Evolutionary conservation across 495 filamentous ascomycete species (phyloP), one percentile per base, ranked within the genome.

Genomic region (Cercophora sp.): DNA sequence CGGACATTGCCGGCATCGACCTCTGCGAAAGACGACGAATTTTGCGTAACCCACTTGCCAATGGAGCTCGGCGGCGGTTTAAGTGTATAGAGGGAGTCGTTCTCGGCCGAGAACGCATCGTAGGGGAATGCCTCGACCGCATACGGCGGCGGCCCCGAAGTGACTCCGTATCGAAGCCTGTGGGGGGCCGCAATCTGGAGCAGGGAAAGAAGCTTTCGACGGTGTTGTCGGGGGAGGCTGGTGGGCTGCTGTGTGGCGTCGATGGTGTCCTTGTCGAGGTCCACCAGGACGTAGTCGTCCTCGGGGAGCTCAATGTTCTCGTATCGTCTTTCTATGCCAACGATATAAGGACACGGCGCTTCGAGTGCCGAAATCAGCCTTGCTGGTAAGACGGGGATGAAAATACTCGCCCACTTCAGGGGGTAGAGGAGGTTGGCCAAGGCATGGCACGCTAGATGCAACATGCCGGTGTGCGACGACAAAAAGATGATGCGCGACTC

Each of bases 401-500:
- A 87, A 35, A 97, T 89, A 57, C 90, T 91, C 15, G 86, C 78
- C 92, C 93, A 98, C 40, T 87, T 85, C 41, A 96, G 70, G 1
- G 93, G 93, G 67, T 95, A 98, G 31, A 98, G 70, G 20, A 98
- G 74, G 67, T 85, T 89, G 6, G 83, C 80, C 52, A 98, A 61
- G 19, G 93, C 90, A 54, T 87, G 82, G 58, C 85, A 91, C 2
- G 89, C 91, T 16, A 97, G 83, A 62, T 96, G 89, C 44, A 98
- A 79, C 93, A 98, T 97, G 22, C 89, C 85, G 1, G 92, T 94
- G 64, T 98, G 89, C 2, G 92, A 96, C 10, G 93, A 96, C 24
- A 96, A 73, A 48, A 98, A 81, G 64, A 98, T 97, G 67, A 97
- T 97, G 23, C 93, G 86, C 15, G 91, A 91, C 68, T 98, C 93